A percentile compares a stretch with the other conserved stretches of the same genome.
Evolutionary conservation across 805 yeast genomes (phyloP).

Genomic region (Priceomyces carsonii): DNA sequence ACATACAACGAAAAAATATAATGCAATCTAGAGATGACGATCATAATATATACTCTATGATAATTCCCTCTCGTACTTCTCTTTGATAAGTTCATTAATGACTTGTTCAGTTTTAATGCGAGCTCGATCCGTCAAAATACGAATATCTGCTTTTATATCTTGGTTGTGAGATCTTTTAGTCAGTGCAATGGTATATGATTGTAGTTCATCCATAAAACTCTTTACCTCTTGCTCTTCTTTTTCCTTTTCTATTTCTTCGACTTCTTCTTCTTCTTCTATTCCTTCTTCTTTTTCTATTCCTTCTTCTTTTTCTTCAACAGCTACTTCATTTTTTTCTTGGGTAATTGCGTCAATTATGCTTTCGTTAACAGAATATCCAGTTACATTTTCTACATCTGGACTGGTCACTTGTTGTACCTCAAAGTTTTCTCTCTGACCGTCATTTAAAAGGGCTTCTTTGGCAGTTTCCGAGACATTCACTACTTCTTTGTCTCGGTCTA

Average conservation of each 20-base stretch:
- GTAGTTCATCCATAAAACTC: background rate
- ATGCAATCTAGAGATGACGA: too few relatives aligned
- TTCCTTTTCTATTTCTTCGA: slow-evolving; percentile 10
- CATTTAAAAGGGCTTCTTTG: too few relatives aligned
- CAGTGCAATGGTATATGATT: background rate
- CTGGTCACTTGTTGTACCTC: too few relatives aligned
- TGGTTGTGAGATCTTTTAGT: slow-evolving; percentile 18
- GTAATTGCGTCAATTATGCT: slow-evolving; percentile 18
- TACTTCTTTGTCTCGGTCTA: slow-evolving; percentile 8
- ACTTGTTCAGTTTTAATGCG: slow-evolving; percentile 26
- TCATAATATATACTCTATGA: background rate
- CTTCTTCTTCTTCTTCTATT: slow-evolving; percentile 9
- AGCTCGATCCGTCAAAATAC: slow-evolving; percentile 25
- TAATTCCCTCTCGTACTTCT: slow-evolving; percentile 20
- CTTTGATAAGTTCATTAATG: slow-evolving; percentile 25
- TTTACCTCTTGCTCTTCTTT: slow-evolving; percentile 6
- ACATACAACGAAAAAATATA: too few relatives aligned
- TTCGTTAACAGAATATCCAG: too few relatives aligned
- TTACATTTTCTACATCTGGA: too few relatives aligned
- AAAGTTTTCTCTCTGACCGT: too few relatives aligned
- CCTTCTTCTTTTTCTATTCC: background rate
- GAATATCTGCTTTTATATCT: slow-evolving; percentile 33
- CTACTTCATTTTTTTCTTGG: slow-evolving; percentile 8
- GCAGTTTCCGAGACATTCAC: too few relatives aligned
- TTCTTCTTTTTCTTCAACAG: background rate